Conservation (phyloP, 257 asterid species). For the Nicotiana attenuata region DNA sequence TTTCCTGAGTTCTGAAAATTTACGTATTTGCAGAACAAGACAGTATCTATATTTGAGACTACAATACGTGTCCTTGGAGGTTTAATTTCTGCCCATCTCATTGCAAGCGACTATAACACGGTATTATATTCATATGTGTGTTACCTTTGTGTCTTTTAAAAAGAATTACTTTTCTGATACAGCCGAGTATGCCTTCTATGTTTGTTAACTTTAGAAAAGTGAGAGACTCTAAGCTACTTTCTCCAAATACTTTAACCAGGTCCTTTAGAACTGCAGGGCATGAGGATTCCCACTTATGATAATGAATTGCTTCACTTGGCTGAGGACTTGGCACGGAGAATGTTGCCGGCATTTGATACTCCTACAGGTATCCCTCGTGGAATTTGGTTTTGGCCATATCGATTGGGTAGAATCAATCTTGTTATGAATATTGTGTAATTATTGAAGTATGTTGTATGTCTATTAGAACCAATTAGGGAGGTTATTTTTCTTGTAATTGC, state of each 20-base stretch:
- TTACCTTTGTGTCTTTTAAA: not conserved
- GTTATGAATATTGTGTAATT: not conserved
- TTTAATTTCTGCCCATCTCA: constrained; percentile 92
- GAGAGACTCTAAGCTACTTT: not conserved
- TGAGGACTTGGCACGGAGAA: constrained; percentile 82
- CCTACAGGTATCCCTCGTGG: constrained; percentile 68
- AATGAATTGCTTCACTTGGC: constrained; percentile 88
- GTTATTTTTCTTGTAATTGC: not conserved
- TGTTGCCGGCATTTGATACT: constrained; percentile 98
- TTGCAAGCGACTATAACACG: constrained; percentile 95
- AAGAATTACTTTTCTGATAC: not conserved
- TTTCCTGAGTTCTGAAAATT: constrained; percentile 6
- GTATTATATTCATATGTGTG: constrained; percentile 31
- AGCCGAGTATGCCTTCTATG: not conserved
- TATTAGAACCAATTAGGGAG: not conserved
- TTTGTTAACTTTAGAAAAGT: not conserved
- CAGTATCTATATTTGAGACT: constrained; percentile 95
- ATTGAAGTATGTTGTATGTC: not conserved
- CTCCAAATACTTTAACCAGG: constrained; percentile 6
- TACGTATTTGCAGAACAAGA: constrained; percentile 74
- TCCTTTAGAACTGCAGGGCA: constrained; percentile 56
- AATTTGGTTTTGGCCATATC: not conserved
- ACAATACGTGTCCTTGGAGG: constrained; percentile 97
- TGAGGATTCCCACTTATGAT: constrained; percentile 84
- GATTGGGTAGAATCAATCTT: not conserved